phyloP scores from a whole-genome alignment of 2,329 filamentous ascomycete genomes.

The Calonectria multiphialidica region DNA sequence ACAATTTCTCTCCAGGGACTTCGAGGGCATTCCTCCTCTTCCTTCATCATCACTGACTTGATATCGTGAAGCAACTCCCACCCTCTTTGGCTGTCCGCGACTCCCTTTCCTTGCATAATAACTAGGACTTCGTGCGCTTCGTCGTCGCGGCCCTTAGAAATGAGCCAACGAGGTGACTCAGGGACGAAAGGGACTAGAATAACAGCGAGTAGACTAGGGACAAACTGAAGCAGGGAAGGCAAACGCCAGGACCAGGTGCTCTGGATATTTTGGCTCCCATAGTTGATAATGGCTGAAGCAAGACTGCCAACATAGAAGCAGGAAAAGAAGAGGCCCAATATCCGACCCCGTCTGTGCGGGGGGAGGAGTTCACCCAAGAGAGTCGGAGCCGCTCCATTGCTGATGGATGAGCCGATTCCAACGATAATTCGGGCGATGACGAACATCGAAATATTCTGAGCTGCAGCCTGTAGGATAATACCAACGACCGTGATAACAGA shows the following conservation, averaged over 20 bases:
- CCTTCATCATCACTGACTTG: slow-evolving; percentile 36
- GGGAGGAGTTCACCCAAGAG: slow-evolving; percentile 64
- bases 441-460: slow-evolving; percentile 65
- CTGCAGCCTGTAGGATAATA: slow-evolving; percentile 59
- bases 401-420: slow-evolving; percentile 58
- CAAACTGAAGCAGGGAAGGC: slow-evolving; percentile 46
- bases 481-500: slow-evolving; percentile 58
- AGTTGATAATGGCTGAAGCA: slow-evolving; percentile 41
- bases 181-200: slow-evolving; percentile 12
- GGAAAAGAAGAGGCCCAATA: slow-evolving; percentile 38
- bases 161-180: slow-evolving; percentile 52
- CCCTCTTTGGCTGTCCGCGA: slow-evolving; percentile 37
- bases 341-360: slow-evolving; percentile 29
- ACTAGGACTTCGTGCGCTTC: slow-evolving; percentile 52
- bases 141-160: slow-evolving; percentile 44
- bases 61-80: slow-evolving; percentile 37
- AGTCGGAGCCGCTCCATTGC: slow-evolving; percentile 57
- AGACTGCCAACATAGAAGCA: slow-evolving; percentile 47
- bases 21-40: slow-evolving; percentile 39
- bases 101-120: slow-evolving; percentile 53
- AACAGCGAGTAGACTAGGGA: slow-evolving; percentile 37
- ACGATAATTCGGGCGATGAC: slow-evolving; percentile 59
- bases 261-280: slow-evolving; percentile 38
- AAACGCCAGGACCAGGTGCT: slow-evolving; percentile 50
- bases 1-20: slow-evolving; percentile 45